Evolutionary conservation across 2,329 filamentous ascomycete species (phyloP).

Genomic region (Phyllosticta citribraziliensis): DNA sequence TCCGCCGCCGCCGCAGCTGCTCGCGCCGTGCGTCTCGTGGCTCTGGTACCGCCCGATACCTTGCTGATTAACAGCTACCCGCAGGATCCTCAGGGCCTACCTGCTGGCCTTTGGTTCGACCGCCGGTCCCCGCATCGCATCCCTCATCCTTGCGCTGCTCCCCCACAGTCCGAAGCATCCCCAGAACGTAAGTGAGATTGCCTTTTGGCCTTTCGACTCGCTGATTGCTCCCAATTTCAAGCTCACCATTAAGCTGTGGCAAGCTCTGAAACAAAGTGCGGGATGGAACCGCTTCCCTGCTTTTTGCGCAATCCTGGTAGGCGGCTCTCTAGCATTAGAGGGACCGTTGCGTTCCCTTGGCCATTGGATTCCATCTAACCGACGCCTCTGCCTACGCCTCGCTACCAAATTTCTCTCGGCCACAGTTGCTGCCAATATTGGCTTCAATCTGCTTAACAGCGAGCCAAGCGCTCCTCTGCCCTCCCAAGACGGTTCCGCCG

Average conservation of each 20-base stretch:
- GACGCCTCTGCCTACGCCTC: not conserved
- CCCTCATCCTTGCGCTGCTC: slow-evolving; percentile 12
- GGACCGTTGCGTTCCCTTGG: slow-evolving; percentile 17
- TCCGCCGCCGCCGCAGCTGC: not conserved
- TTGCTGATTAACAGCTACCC: not conserved
- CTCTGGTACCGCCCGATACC: not conserved
- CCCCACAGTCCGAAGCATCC: not conserved
- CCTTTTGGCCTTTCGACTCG: not conserved
- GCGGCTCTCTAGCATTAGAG: slow-evolving; percentile 40
- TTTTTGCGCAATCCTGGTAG: slow-evolving; percentile 43
- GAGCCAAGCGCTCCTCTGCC: slow-evolving; percentile 14
- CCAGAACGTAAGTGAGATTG: slow-evolving; percentile 7
- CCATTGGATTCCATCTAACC: not conserved
- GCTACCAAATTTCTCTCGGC: slow-evolving; percentile 29
- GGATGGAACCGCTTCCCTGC: slow-evolving; percentile 41
- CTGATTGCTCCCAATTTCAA: not conserved
- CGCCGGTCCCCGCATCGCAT: slow-evolving; percentile 36
- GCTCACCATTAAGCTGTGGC: slow-evolving; percentile 27
- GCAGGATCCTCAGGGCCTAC: slow-evolving; percentile 13
- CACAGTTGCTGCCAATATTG: slow-evolving; percentile 39
- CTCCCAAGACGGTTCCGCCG: not conserved
- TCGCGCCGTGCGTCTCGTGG: not conserved
- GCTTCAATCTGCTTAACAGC: slow-evolving; percentile 40
- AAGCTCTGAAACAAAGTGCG: slow-evolving; percentile 30
- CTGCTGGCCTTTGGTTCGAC: slow-evolving; percentile 30